A percentile compares a stretch with the other conserved stretches of the same genome.
Evolutionary conservation across 2,329 filamentous ascomycete species (phyloP).

Genomic region (Mollisia scopiformis): DNA sequence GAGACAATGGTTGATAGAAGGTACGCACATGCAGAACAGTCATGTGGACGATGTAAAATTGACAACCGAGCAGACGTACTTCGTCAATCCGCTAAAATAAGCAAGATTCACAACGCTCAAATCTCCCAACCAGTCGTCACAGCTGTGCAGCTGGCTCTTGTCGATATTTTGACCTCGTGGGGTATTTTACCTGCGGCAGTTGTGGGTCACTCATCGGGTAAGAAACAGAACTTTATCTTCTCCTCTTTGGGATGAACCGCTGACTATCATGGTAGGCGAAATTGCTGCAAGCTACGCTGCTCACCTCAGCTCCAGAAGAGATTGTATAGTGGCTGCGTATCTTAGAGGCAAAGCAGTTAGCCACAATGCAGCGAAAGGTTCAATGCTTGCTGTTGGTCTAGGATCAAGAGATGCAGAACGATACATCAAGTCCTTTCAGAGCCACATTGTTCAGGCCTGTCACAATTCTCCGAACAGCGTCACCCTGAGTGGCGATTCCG

Average conservation of each 20-base stretch:
- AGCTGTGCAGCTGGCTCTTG: slow-evolving; percentile 25
- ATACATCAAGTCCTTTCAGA: too few relatives aligned
- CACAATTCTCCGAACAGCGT: slow-evolving; percentile 31
- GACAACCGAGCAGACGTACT: neutral
- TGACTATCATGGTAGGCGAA: too few relatives aligned
- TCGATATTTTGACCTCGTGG: slow-evolving; percentile 27
- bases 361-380: slow-evolving; percentile 34
- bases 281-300: slow-evolving; percentile 44
- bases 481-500: slow-evolving; percentile 29
- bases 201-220: slow-evolving; percentile 44
- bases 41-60: slow-evolving; percentile 15
- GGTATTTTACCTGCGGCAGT: slow-evolving; percentile 37
- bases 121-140: slow-evolving; percentile 26
- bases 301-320: neutral
- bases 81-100: slow-evolving; percentile 10
- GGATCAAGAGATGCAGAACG: slow-evolving; percentile 21
- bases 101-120: slow-evolving; percentile 7
- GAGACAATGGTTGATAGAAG: neutral
- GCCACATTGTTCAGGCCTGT: slow-evolving; percentile 35
- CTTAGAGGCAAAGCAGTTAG: slow-evolving; percentile 3
- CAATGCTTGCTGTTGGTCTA: slow-evolving; percentile 52
- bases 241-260: too few relatives aligned
- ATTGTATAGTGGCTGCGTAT: slow-evolving; percentile 5
- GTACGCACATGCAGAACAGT: slow-evolving; percentile 32
- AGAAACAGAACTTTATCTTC: too few relatives aligned